Conservation (phyloP, 441 rosid species). For the Geranium incanum region DNA sequence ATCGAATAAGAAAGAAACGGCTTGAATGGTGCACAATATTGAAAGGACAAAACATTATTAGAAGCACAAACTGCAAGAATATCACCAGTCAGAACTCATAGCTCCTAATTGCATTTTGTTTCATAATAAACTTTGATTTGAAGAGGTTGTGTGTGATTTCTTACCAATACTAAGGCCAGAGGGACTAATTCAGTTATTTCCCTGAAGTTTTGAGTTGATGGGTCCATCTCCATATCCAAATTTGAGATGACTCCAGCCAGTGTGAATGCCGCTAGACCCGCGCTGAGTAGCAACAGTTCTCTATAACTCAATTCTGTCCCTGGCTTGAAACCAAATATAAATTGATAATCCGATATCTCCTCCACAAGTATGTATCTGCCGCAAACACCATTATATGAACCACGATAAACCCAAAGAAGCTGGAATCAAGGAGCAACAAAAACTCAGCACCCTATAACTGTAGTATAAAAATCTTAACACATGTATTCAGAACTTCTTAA, state of each 20-base stretch:
- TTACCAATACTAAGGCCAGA: conserved; percentile 46
- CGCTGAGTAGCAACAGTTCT: conserved; percentile 51
- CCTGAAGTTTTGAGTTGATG: conserved; percentile 40
- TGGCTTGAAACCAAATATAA: conserved; percentile 70
- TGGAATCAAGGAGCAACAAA: conserved; percentile 24
- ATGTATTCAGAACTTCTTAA: neutral
- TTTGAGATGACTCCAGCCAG: conserved; percentile 50
- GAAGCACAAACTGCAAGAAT: conserved; percentile 31
- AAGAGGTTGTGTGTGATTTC: conserved; percentile 5
- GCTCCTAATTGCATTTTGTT: neutral
- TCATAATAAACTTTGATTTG: neutral
- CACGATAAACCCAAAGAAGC: conserved; percentile 57
- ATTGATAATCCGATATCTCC: conserved; percentile 43
- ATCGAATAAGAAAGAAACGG: conserved; percentile 50
- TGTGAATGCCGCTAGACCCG: conserved; percentile 53
- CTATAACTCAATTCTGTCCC: conserved; percentile 58
- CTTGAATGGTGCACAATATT: conserved; percentile 61
- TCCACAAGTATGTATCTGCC: conserved; percentile 58
- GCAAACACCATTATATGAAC: conserved; percentile 62
- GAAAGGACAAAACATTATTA: conserved; percentile 56
- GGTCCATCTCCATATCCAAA: conserved; percentile 82
- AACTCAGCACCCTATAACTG: neutral
- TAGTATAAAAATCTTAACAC: neutral
- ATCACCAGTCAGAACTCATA: neutral
- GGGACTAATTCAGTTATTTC: conserved; percentile 67